phyloP scores from a whole-genome alignment of 2,329 filamentous ascomycete species.

The Colletotrichum sansevieriae region DNA sequence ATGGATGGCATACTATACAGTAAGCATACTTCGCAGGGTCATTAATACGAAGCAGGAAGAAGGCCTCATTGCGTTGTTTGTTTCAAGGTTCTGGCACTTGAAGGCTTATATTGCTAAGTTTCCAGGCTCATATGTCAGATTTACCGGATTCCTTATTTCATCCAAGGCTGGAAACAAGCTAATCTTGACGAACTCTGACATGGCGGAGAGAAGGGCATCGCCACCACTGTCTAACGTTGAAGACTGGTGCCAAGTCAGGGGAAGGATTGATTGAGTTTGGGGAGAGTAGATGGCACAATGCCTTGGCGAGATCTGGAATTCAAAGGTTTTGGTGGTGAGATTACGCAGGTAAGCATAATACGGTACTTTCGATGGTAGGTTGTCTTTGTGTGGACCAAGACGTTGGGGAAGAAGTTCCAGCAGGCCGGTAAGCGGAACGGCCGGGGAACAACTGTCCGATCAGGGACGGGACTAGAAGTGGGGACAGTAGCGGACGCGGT shows the following conservation, averaged over 20 bases:
- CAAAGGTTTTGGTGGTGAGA: neutral
- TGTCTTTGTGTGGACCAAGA: neutral
- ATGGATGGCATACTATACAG: no score
- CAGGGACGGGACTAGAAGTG: neutral
- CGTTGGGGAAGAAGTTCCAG: neutral
- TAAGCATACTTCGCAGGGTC: no score
- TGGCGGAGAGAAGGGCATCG: neutral
- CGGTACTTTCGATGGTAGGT: neutral
- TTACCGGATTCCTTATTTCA: constrained; percentile 9
- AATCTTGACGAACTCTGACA: neutral
- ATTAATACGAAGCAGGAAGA: no score
- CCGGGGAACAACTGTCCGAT: no score
- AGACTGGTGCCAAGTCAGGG: neutral
- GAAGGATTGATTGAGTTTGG: constrained; percentile 1
- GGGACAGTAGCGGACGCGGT: neutral
- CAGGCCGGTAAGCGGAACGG: no score
- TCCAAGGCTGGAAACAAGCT: constrained; percentile 8
- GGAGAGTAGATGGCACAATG: neutral
- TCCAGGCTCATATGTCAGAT: constrained; percentile 1
- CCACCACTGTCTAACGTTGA: constrained; percentile 2
- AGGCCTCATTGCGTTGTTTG: no score
- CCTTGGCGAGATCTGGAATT: constrained; percentile 5
- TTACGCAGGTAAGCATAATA: neutral
- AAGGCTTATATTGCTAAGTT: no score
- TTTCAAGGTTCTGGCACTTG: no score